Evolutionary conservation across 345 rosid species (phyloP), one percentile per base, ranked within the genome.

Genomic region (Conringia planisiliqua): DNA sequence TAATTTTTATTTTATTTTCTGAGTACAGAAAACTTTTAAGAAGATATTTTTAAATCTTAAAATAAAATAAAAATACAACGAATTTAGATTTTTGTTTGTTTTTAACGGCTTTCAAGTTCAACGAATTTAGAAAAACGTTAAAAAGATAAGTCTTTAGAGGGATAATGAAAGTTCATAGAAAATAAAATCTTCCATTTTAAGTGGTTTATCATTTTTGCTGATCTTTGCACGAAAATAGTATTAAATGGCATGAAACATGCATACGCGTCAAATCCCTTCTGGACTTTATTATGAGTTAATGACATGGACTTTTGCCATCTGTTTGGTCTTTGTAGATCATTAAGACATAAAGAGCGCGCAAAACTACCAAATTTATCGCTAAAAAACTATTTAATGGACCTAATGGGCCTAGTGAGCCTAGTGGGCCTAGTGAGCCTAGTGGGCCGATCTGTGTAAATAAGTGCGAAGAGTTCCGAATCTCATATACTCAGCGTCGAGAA

Each of bases 401-500:
- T 56, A 38, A 38, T 59, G 62, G 71, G 57, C 36, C 22, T 30
- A 7, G n/a, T 56, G 29, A 38, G 27, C 13, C 24, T 56, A 38
- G 29, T 59, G 62, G 71, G 57, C 36, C 22, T 30, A 7, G n/a
- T 56, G 29, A 38, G 27, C 10, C 2, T 42, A 52, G 60, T 51
- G 68, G 79, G 10, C 70, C 74, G 1, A 51, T 0, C 0, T 16
- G 20, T 35, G 33, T 35, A 26, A 40, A 52, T 12, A 10, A 40
- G 20, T 10, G n/a, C 6, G 1, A 47, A 30, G 33, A 36, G 50
- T 66, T 16, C 0, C n/a, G 38, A 67, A 44, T 73, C 55, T 16
- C 36, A 30, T 57, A 3, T 4, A 51, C 42, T 73, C 75, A 65
- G 84, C 84, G 81, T 78, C 62, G 63, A 73, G 60, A 27, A 74